Conservation (phyloP, 257 asterid genomes). For the Ilex asprella region DNA sequence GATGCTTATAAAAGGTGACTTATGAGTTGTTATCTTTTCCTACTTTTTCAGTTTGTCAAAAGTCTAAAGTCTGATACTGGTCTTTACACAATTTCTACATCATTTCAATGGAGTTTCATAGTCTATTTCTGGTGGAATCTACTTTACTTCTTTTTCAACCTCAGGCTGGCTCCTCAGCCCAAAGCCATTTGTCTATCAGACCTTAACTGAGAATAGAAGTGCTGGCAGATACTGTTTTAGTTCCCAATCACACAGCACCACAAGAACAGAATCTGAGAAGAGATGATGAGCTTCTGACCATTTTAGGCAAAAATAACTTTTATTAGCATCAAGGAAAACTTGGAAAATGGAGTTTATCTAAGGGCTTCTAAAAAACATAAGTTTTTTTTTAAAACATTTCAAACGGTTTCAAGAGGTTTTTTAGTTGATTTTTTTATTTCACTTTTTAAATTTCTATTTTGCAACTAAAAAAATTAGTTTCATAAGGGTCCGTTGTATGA, state of each 20-base stretch:
- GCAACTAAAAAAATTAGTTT: too few relatives aligned
- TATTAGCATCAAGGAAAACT: too few relatives aligned
- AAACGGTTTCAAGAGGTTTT: background rate
- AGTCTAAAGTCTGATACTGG: too few relatives aligned
- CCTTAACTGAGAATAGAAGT: too few relatives aligned
- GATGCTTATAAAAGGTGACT: conserved; percentile 27
- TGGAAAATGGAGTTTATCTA: background rate
- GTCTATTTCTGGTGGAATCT: conserved; percentile 20
- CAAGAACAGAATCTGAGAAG: background rate
- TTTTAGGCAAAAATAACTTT: too few relatives aligned
- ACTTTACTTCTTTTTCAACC: conserved; percentile 16
- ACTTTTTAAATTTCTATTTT: too few relatives aligned
- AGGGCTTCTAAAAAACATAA: background rate
- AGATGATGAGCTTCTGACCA: background rate
- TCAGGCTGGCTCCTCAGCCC: conserved; percentile 7
- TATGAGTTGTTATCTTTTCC: conserved; percentile 19
- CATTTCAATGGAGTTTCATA: conserved; percentile 26
- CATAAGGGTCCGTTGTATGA: too few relatives aligned
- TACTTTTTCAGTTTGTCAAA: conserved; percentile 39
- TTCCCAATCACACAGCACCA: background rate
- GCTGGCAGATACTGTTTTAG: background rate
- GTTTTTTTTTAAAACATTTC: background rate
- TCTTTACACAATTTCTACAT: conserved; percentile 19
- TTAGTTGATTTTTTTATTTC: background rate
- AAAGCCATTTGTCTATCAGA: too few relatives aligned